A percentile compares a stretch with the other conserved stretches of the same genome.
phyloP scores from a whole-genome alignment of 148 eudicot genomes.

The Fallopia convolvulus region DNA sequence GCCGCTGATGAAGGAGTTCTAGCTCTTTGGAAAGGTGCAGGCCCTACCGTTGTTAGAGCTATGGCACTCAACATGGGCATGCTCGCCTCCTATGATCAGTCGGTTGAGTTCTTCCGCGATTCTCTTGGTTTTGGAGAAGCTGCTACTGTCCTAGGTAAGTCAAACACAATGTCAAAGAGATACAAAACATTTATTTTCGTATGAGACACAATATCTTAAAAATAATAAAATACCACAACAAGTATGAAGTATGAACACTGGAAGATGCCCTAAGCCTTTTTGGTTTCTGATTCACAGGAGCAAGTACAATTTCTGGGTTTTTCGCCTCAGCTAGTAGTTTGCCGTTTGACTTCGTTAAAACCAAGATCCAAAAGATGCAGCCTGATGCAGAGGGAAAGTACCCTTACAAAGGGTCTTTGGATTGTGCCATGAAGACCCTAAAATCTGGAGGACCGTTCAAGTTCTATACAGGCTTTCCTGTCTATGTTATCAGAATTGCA shows the following conservation, averaged over 20 bases:
- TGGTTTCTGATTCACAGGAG: slow-evolving; percentile 40
- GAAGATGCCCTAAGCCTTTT: background rate
- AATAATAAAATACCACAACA: background rate
- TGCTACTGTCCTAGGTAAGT: slow-evolving; percentile 67
- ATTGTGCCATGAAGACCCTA: slow-evolving; percentile 77
- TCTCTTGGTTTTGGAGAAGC: slow-evolving; percentile 68
- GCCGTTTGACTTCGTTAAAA: slow-evolving; percentile 92
- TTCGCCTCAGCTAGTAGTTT: slow-evolving; percentile 94
- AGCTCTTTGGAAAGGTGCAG: slow-evolving; percentile 91
- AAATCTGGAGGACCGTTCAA: slow-evolving; percentile 87
- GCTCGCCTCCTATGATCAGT: slow-evolving; percentile 98
- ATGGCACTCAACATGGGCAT: slow-evolving; percentile 99
- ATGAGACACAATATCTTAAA: background rate
- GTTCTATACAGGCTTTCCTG: slow-evolving; percentile 93
- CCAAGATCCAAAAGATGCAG: slow-evolving; percentile 97
- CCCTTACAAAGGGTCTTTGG: slow-evolving; percentile 75
- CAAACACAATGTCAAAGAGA: background rate
- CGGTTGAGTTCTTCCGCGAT: slow-evolving; percentile 79
- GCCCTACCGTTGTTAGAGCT: slow-evolving; percentile 91
- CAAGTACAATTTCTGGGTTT: slow-evolving; percentile 88
- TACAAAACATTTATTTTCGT: too few relatives aligned
- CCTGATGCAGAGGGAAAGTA: slow-evolving; percentile 85
- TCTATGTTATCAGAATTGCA: slow-evolving; percentile 83
- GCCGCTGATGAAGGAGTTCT: slow-evolving; percentile 73
- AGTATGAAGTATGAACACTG: too few relatives aligned